Evolutionary conservation across 2,329 filamentous ascomycete species (phyloP), one percentile per base, ranked within the genome.

Genomic region (Fusarium sp.): DNA sequence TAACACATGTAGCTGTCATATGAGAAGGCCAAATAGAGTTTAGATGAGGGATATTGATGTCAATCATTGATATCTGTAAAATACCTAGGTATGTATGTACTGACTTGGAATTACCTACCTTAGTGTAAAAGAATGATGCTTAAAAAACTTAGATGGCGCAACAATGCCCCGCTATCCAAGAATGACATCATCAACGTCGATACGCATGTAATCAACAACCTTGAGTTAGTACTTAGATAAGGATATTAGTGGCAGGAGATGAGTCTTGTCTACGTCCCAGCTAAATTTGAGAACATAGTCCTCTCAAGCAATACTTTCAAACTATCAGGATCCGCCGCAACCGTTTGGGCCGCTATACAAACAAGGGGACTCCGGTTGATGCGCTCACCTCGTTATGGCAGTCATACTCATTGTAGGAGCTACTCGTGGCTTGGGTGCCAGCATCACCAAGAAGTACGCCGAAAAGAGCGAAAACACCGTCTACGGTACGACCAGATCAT

Each of bases 341-440:
- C 23, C 32, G 23, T 21, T 8, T 28, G n/a, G 28, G 23, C 30
- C 18, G 25, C 23, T 9, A 23, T 12, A 30, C 9, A 46, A 13
- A 30, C 33, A n/a, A 13, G 40, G 53, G 9, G 18, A 44, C 21
- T 9, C n/a, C 37, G 21, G 38, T 15, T 42, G 23, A 47, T 37
- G 18, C 23, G 35, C 13, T 10, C 46, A 35, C 33, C 43, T 53
- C 28, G 79, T 33, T 46, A 87, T 87, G 85, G 73, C 83, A 23
- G 86, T 84, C 40, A 82, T 92, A 38, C 86, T 94, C 5, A 85
- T 94, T 33, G 84, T 94, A 33, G 92, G 92, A 53, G 91, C 90
- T 6, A 93, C 91, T 3, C 86, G 92, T 46, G 92, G 92, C 60
- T 86, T 94, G 7, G 92, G 92, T 7, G 88, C 88, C 54, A 88